Evolutionary conservation across 192 early-diverging fungal genomes (phyloP).

Genomic region (Cetraspora pellucida): DNA sequence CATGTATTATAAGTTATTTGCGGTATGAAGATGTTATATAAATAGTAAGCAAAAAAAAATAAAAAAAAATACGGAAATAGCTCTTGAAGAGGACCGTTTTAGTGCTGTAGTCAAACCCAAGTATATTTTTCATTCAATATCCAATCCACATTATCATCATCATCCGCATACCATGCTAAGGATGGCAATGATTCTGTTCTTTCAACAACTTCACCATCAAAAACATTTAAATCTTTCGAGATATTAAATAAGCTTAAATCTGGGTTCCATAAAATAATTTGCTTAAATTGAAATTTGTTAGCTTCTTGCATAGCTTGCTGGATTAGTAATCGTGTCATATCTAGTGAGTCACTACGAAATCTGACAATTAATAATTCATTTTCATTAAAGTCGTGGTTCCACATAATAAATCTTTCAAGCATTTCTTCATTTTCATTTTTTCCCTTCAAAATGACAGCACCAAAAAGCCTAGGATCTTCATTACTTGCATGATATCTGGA

Average conservation of each 20-base stretch:
- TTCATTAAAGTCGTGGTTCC: conserved; percentile 6
- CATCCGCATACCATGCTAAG: conserved; percentile 8
- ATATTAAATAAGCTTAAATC: background rate
- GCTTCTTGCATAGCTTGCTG: conserved; percentile 3
- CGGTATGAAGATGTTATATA: too few species aligned
- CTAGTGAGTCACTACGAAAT: background rate
- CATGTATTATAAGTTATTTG: too few species aligned
- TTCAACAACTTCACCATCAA: background rate
- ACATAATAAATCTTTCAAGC: background rate
- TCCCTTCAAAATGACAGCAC: background rate
- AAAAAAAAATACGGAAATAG: too few species aligned
- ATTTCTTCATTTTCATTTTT: background rate
- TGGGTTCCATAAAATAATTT: conserved; percentile 20
- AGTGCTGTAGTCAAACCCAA: conserved; percentile 15
- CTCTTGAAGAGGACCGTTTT: too few species aligned
- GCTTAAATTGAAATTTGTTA: background rate
- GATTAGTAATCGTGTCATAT: background rate
- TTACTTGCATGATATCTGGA: background rate
- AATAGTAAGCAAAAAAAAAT: too few species aligned
- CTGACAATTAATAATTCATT: conserved; percentile 1
- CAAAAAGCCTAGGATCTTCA: background rate
- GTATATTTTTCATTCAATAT: conserved; percentile 23
- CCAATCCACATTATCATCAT: conserved; percentile 8
- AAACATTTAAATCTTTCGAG: background rate
- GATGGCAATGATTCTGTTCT: conserved; percentile 10